Percentiles rank a stretch among this genome's conserved stretches.
Conservation (phyloP, 2,329 filamentous ascomycete genomes). For the Penicillium sp. region DNA sequence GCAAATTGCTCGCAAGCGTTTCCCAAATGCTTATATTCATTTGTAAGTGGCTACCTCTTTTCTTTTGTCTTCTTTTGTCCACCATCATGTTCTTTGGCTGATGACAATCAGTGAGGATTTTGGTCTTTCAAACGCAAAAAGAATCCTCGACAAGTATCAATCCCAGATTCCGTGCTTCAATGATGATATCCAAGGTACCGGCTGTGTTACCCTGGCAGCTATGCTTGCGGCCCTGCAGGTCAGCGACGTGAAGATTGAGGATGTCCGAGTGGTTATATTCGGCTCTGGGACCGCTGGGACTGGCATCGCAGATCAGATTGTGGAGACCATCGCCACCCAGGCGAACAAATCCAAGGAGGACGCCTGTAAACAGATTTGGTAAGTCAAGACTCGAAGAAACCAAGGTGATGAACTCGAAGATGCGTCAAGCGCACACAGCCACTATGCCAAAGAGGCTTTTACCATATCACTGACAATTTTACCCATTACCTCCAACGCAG, state of each 20-base stretch:
- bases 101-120: conserved; percentile 60
- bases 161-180: conserved; percentile 77
- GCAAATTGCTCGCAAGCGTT: conserved; percentile 59
- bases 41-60: conserved; percentile 44
- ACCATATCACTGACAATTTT: neutral
- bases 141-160: conserved; percentile 70
- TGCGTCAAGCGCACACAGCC: no score
- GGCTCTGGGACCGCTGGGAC: conserved; percentile 76
- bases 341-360: conserved; percentile 62
- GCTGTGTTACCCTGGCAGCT: conserved; percentile 77
- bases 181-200: conserved; percentile 84
- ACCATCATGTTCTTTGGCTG: neutral
- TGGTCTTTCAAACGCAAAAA: conserved; percentile 67
- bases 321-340: conserved; percentile 69
- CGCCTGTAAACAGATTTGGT: conserved; percentile 76
- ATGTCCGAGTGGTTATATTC: conserved; percentile 68
- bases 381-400: conserved; percentile 7
- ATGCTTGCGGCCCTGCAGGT: conserved; percentile 72
- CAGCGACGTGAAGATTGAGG: conserved; percentile 57
- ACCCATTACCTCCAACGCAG: conserved; percentile 23
- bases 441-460: no score
- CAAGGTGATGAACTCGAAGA: no score
- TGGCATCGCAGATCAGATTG: conserved; percentile 78
- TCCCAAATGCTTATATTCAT: conserved; percentile 76
- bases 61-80: neutral